These are phyloP conservation scores for Iris macrosiphon DNA, from an alignment of 106 monocot genomes.

Conservation along the genomic window DNA sequence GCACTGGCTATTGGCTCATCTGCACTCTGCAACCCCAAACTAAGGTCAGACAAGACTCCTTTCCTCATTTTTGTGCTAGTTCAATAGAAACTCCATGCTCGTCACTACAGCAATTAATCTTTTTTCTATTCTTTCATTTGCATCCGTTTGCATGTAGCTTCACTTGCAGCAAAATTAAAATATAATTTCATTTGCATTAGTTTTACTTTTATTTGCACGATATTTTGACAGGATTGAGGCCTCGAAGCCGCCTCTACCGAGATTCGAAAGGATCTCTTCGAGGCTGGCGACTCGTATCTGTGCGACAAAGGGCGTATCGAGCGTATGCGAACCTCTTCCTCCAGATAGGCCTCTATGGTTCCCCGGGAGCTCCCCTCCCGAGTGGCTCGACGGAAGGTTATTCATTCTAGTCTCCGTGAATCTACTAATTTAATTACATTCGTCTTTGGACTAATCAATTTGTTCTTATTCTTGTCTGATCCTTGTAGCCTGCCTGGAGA, in stretches of 20 bases:
- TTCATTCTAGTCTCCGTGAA: neutral
- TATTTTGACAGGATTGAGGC: constrained; percentile 6
- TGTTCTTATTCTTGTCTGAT: neutral
- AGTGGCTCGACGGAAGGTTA: constrained; percentile 96
- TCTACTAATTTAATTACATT: neutral
- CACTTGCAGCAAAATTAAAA: neutral
- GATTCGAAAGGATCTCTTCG: constrained; percentile 1
- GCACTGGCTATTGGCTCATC: constrained; percentile 23
- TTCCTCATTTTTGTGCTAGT: neutral
- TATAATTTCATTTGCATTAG: neutral
- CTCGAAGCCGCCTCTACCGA: neutral
- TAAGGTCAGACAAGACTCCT: constrained; percentile 11
- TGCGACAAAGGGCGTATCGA: constrained; percentile 69
- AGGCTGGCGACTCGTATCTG: constrained; percentile 5
- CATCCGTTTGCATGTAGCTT: neutral
- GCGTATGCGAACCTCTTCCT: constrained; percentile 80
- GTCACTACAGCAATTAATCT: neutral
- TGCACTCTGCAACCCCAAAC: constrained; percentile 17
- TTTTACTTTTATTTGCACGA: neutral
- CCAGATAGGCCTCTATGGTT: constrained; percentile 91
- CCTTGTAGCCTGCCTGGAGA: constrained; percentile 71
- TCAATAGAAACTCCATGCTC: neutral
- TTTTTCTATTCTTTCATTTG: neutral
- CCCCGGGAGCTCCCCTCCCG: constrained; percentile 82
- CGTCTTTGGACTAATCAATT: neutral